phyloP scores from a whole-genome alignment of 305 asterid genomes.

The Salvia sclarea region DNA sequence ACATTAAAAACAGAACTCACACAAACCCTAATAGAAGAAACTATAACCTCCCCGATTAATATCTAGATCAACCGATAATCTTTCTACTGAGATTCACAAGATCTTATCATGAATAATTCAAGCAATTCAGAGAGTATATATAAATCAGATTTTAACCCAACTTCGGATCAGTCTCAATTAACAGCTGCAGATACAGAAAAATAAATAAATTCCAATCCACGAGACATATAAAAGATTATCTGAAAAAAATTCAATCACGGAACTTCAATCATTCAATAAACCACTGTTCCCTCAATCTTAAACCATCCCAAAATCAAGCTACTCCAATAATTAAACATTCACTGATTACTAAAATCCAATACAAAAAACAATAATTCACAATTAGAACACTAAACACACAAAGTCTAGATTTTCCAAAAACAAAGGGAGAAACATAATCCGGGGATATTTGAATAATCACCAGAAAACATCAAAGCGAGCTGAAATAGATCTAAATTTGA shows the following conservation, averaged over 20 bases:
- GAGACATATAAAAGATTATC: background rate
- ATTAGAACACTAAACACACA: constrained; percentile 16
- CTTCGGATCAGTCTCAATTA: constrained; percentile 20
- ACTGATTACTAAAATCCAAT: background rate
- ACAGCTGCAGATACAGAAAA: background rate
- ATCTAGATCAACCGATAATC: background rate
- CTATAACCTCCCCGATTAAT: constrained; percentile 1
- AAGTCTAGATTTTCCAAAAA: background rate
- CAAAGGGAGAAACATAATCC: background rate
- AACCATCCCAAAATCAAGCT: constrained; percentile 24
- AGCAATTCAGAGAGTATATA: background rate
- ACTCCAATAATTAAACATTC: background rate
- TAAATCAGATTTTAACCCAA: background rate
- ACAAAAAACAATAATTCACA: background rate
- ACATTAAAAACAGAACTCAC: background rate
- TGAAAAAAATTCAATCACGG: constrained; percentile 13
- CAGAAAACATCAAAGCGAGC: constrained; percentile 9
- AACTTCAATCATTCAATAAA: constrained; percentile 2
- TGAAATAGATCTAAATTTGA: constrained; percentile 28
- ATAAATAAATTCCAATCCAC: background rate
- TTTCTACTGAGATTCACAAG: background rate
- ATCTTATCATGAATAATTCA: background rate
- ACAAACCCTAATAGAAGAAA: background rate
- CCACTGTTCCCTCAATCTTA: constrained; percentile 14
- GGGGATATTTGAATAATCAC: constrained; percentile 14